phyloP scores from a whole-genome alignment of 495 filamentous ascomycete genomes.

The Darksidea phi region DNA sequence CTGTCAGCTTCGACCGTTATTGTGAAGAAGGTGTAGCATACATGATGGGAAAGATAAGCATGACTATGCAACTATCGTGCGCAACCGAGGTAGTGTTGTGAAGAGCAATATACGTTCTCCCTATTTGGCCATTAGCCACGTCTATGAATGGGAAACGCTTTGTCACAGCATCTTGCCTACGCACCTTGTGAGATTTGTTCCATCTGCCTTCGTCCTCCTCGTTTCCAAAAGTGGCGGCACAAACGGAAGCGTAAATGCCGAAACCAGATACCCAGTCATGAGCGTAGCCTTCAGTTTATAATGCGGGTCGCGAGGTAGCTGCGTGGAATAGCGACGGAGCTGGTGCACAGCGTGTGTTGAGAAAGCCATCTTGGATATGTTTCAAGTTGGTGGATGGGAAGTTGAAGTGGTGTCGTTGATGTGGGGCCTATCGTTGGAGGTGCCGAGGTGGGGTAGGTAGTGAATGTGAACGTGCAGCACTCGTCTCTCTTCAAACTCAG shows the following conservation, averaged over 20 bases:
- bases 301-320: conserved; percentile 35
- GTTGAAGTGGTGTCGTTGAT: neutral
- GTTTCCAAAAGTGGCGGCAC: conserved; percentile 65
- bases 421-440: neutral
- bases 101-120: conserved; percentile 27
- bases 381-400: neutral
- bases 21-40: neutral
- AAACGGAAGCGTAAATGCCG: conserved; percentile 65
- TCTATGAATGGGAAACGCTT: conserved; percentile 1
- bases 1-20: neutral
- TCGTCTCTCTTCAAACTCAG: neutral
- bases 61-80: neutral
- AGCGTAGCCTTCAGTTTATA: conserved; percentile 31
- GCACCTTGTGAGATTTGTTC: conserved; percentile 33
- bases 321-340: conserved; percentile 34
- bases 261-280: conserved; percentile 35
- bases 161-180: conserved; percentile 1
- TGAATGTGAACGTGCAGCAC: neutral
- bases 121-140: neutral
- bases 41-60: neutral
- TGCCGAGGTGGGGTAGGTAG: neutral
- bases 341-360: conserved; percentile 27
- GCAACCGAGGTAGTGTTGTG: conserved; percentile 24
- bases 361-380: conserved; percentile 30
- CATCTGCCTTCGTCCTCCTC: conserved; percentile 31